Evolutionary conservation across 257 asterid genomes (phyloP).

Genomic region (Lavandula angustifolia): DNA sequence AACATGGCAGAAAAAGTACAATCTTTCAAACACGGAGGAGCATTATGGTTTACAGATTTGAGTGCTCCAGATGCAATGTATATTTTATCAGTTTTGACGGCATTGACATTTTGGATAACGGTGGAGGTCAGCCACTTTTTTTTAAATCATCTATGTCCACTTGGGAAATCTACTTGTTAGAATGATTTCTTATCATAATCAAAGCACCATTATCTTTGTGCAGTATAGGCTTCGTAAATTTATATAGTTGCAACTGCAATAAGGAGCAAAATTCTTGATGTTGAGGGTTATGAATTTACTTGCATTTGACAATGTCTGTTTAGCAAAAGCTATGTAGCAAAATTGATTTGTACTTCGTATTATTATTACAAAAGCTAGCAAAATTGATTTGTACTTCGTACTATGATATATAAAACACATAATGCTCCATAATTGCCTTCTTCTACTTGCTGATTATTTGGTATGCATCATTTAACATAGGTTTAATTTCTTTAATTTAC

Average conservation of each 20-base stretch:
- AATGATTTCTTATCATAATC: conserved; percentile 4
- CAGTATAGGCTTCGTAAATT: conserved; percentile 1
- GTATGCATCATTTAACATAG: too few relatives aligned
- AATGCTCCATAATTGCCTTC: too few relatives aligned
- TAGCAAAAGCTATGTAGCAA: neutral
- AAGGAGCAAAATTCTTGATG: neutral
- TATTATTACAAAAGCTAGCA: neutral
- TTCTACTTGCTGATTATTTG: too few relatives aligned
- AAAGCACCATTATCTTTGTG: conserved; percentile 6
- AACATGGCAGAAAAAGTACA: conserved; percentile 87
- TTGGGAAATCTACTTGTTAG: conserved; percentile 14
- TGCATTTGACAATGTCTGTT: too few relatives aligned
- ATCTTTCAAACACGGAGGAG: conserved; percentile 81
- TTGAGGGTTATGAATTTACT: neutral
- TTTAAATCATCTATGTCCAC: conserved; percentile 17
- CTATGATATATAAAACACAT: neutral
- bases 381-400: neutral
- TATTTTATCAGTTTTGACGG: conserved; percentile 77
- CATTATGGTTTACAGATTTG: conserved; percentile 88
- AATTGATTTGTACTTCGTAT: neutral
- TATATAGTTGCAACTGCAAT: too few relatives aligned
- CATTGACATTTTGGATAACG: conserved; percentile 82
- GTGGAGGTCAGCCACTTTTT: conserved; percentile 71
- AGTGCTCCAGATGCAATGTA: conserved; percentile 76
- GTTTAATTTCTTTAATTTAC: too few relatives aligned